Percentiles rank a stretch among this genome's conserved stretches.
phyloP scores from a whole-genome alignment of 2,329 filamentous ascomycete genomes.

The Aspergillus flavus region DNA sequence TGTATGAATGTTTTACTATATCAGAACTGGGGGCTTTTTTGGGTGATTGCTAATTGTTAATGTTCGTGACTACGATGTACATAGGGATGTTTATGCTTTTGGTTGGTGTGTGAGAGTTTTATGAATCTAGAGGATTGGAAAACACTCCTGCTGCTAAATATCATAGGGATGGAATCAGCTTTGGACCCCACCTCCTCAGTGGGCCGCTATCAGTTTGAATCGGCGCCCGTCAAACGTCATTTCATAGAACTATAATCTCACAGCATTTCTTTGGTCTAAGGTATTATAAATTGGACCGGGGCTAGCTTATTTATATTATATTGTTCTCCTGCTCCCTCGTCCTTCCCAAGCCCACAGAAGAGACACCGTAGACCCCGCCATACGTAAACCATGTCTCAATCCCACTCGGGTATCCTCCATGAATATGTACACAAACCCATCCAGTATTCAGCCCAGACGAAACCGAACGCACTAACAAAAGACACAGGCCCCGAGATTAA shows the following conservation, averaged over 20 bases:
- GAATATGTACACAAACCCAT: constrained; percentile 35
- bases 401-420: constrained; percentile 37
- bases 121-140: neutral
- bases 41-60: neutral
- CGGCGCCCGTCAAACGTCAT: neutral
- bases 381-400: constrained; percentile 18
- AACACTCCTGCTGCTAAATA: neutral
- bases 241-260: neutral
- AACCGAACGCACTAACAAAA: constrained; percentile 5
- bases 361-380: neutral
- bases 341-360: neutral
- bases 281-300: neutral
- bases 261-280: neutral
- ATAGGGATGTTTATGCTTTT: neutral
- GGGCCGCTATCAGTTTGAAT: neutral
- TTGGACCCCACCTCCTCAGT: neutral
- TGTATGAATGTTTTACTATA: too few species aligned
- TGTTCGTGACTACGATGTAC: neutral
- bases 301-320: neutral
- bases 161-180: neutral
- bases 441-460: neutral
- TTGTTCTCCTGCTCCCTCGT: neutral
- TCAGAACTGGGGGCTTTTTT: neutral
- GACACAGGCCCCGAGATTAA: constrained; percentile 40
- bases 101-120: neutral